These are phyloP conservation scores for Candida mattraensis DNA, from an alignment of 805 yeast species.

Conservation along the genomic window DNA sequence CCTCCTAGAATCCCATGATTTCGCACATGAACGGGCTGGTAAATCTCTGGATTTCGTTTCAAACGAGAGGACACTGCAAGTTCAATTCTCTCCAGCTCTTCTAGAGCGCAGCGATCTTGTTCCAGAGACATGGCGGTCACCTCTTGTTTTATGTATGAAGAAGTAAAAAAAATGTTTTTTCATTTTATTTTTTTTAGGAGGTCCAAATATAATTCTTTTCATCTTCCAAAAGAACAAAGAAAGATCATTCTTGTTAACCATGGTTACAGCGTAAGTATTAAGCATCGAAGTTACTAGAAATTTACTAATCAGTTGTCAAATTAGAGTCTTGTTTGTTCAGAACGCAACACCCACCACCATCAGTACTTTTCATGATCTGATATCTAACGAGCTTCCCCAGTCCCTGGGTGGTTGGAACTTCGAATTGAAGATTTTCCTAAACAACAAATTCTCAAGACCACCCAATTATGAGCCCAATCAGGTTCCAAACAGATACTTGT, in stretches of 20 bases:
- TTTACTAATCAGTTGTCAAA: not conserved
- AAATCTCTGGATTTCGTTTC: conserved; percentile 57
- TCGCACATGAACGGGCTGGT: conserved; percentile 27
- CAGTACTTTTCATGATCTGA: conserved; percentile 66
- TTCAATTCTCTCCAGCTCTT: conserved; percentile 75
- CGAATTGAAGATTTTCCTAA: conserved; percentile 65
- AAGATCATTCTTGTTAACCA: conserved; percentile 5
- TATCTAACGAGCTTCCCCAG: conserved; percentile 66
- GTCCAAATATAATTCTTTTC: not conserved
- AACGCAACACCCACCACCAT: conserved; percentile 60
- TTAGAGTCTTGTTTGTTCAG: conserved; percentile 40
- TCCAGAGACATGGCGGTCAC: conserved; percentile 36
- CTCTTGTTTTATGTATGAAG: not conserved
- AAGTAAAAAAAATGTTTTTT: not conserved
- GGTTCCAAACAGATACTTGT: conserved; percentile 43
- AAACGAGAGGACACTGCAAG: conserved; percentile 62
- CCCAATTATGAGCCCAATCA: conserved; percentile 36
- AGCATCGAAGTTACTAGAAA: not conserved
- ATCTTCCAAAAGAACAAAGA: not conserved
- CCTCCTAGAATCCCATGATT: conserved; percentile 33
- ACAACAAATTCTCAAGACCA: conserved; percentile 54
- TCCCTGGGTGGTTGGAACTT: conserved; percentile 66
- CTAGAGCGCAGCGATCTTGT: conserved; percentile 39
- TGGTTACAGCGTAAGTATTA: conserved; percentile 37
- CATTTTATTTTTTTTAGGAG: conserved; percentile 1